Evolutionary conservation across 345 rosid genomes (phyloP).

Genomic region (Melaleuca alternifolia): DNA sequence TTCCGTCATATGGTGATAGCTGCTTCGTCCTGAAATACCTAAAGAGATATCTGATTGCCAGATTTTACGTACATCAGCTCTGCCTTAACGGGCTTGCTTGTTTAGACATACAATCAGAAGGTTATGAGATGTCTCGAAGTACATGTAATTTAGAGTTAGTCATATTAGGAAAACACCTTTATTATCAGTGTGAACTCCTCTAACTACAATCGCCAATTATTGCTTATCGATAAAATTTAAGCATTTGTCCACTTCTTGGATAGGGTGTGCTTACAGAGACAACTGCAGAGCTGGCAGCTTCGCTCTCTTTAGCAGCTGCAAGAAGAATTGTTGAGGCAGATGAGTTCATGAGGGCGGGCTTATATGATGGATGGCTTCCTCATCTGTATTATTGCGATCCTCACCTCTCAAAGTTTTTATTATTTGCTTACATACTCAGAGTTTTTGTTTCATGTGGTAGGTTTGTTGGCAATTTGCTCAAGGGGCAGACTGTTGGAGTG

Average conservation of each 20-base stretch:
- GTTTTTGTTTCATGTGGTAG: slow-evolving; percentile 15
- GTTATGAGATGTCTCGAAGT: not conserved
- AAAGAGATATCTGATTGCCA: not conserved
- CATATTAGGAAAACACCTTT: not conserved
- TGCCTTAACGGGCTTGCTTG: not conserved
- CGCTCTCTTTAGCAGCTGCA: slow-evolving; percentile 83
- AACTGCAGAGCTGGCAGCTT: slow-evolving; percentile 91
- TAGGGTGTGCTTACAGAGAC: slow-evolving; percentile 98
- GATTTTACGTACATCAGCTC: not conserved
- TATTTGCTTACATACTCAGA: not conserved
- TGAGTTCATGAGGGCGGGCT: slow-evolving; percentile 90
- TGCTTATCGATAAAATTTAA: not conserved
- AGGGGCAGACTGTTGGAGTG: slow-evolving; percentile 97
- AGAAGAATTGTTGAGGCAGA: slow-evolving; percentile 98
- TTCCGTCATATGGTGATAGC: not conserved
- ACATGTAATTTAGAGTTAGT: not conserved
- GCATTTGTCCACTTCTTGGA: not conserved
- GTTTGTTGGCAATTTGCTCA: slow-evolving; percentile 92
- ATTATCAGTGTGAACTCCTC: not conserved
- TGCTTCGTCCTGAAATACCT: not conserved
- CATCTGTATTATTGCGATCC: slow-evolving; percentile 34
- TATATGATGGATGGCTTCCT: slow-evolving; percentile 99
- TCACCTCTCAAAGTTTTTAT: not conserved
- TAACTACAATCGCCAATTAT: not conserved
- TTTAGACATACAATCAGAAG: not conserved